These are phyloP conservation scores for Phytopythium helicoides DNA, from an alignment of 352 stramenopile species.

Conservation along the genomic window DNA sequence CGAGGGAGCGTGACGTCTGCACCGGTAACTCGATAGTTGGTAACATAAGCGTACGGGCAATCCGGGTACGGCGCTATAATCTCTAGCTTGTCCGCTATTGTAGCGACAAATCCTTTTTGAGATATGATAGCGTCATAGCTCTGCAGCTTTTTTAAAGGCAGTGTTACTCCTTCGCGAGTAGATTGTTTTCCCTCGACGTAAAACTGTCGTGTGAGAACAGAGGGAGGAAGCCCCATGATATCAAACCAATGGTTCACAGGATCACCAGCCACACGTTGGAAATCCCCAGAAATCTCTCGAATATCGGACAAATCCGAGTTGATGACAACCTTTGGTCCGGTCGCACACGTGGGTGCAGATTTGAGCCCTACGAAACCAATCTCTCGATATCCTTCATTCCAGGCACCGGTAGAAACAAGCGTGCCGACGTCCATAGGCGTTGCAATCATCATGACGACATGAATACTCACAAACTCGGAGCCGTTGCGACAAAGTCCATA, in stretches of 20 bases:
- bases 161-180: slow-evolving; percentile 17
- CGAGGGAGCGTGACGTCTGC: slow-evolving; percentile 19
- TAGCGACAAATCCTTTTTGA: slow-evolving; percentile 22
- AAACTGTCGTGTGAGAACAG: slow-evolving; percentile 20
- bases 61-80: slow-evolving; percentile 15
- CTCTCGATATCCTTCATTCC: slow-evolving; percentile 28
- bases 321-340: slow-evolving; percentile 10
- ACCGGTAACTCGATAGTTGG: slow-evolving; percentile 27
- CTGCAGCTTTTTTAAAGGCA: slow-evolving; percentile 25
- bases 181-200: slow-evolving; percentile 24
- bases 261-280: slow-evolving; percentile 4
- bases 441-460: slow-evolving; percentile 24
- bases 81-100: slow-evolving; percentile 26
- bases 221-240: slow-evolving; percentile 16
- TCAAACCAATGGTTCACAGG: slow-evolving; percentile 21
- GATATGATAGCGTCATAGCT: slow-evolving; percentile 32
- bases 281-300: slow-evolving; percentile 13
- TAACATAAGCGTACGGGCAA: slow-evolving; percentile 22
- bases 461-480: slow-evolving; percentile 28
- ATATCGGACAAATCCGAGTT: slow-evolving; percentile 12
- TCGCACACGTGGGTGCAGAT: slow-evolving; percentile 9
- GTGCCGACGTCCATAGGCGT: slow-evolving; percentile 29
- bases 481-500: slow-evolving; percentile 34
- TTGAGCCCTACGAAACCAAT: slow-evolving; percentile 21
- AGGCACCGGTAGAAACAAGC: slow-evolving; percentile 20